Evolutionary conservation across 2,329 filamentous ascomycete species (phyloP).

Genomic region (Knoxdaviesia proteae): DNA sequence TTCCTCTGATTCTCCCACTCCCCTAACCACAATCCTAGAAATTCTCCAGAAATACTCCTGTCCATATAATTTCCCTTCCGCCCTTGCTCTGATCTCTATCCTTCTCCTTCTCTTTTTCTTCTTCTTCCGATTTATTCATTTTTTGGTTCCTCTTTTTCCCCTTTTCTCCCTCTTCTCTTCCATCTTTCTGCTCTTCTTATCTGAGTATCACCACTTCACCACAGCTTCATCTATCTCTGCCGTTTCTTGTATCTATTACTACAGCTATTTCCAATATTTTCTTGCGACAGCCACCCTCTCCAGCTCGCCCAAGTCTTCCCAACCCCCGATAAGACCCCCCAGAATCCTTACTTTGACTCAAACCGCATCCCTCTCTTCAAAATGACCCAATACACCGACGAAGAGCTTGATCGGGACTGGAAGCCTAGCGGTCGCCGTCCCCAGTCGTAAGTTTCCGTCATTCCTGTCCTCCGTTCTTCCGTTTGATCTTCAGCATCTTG

Average conservation of each 20-base stretch:
- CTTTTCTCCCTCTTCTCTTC: neutral
- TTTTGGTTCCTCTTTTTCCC: neutral
- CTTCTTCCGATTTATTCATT: neutral
- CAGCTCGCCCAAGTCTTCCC: neutral
- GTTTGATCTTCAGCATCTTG: too few relatives aligned
- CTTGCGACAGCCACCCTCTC: neutral
- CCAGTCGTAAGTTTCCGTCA: constrained; percentile 53
- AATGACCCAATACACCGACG: constrained; percentile 27
- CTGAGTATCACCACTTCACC: neutral
- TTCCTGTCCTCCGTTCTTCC: too few relatives aligned
- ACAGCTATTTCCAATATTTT: neutral
- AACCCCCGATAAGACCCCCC: neutral
- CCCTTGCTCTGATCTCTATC: neutral
- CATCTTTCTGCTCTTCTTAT: neutral
- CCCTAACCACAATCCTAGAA: too few relatives aligned
- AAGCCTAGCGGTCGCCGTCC: constrained; percentile 59
- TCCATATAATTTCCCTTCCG: neutral
- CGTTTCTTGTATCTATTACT: neutral
- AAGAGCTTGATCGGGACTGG: constrained; percentile 58
- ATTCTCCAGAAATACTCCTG: too few relatives aligned
- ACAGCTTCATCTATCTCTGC: neutral
- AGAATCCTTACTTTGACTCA: neutral
- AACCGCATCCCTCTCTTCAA: constrained; percentile 5
- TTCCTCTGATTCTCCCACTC: too few relatives aligned
- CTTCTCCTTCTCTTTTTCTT: neutral